A percentile compares a stretch with the other conserved stretches of the same genome.
Evolutionary conservation across 2,329 filamentous ascomycete genomes (phyloP).

Genomic region (Calonectria fujianensis): DNA sequence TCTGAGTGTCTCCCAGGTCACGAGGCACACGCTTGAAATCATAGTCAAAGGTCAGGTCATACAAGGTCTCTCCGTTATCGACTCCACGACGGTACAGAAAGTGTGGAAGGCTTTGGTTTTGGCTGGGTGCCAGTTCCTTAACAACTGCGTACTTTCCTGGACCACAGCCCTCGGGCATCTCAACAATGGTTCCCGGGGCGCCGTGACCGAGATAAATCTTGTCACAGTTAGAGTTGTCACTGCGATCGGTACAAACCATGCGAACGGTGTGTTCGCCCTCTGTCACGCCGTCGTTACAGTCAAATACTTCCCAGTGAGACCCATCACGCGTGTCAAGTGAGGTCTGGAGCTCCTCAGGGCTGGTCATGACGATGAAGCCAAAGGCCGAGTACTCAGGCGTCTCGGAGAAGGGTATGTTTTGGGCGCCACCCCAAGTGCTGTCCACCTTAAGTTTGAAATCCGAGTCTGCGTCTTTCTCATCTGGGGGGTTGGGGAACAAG

Average conservation of each 20-base stretch:
- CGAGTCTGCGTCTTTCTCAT: not conserved
- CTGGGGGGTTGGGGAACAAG: not conserved
- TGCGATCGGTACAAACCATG: not conserved
- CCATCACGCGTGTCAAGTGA: slow-evolving; percentile 10
- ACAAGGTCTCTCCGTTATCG: not conserved
- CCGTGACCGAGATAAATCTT: not conserved
- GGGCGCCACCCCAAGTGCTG: slow-evolving; percentile 2
- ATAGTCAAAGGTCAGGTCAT: slow-evolving; percentile 11
- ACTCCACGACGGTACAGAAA: not conserved
- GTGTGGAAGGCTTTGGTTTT: not conserved
- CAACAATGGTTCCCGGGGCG: slow-evolving; percentile 2
- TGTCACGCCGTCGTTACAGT: not conserved
- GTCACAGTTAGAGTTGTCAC: not conserved
- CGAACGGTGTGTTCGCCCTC: not conserved
- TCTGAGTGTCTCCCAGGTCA: slow-evolving; percentile 1
- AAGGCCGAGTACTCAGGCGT: not conserved
- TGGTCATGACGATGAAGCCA: not conserved
- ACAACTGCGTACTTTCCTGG: not conserved
- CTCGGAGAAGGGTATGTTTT: not conserved
- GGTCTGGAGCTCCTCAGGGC: not conserved
- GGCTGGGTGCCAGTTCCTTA: not conserved
- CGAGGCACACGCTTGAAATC: slow-evolving; percentile 10
- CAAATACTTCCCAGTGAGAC: slow-evolving; percentile 2
- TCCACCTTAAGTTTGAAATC: not conserved
- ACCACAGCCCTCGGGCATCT: slow-evolving; percentile 6